Evolutionary conservation across 768 basidiomycete genomes (phyloP).

Genomic region (Leucosporidium yakuticum): DNA sequence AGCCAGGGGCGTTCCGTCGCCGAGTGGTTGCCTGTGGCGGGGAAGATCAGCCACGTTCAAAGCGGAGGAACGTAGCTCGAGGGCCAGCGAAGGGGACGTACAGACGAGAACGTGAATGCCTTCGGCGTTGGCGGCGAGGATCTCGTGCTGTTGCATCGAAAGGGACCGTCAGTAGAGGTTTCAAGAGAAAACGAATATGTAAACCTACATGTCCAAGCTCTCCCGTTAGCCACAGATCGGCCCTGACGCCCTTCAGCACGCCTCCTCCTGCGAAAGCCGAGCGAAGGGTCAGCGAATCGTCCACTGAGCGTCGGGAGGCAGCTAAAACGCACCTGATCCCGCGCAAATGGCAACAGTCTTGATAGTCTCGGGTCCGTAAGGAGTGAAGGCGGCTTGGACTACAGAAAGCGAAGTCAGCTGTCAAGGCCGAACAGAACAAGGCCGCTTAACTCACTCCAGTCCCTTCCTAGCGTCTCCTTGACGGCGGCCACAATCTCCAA

Average conservation of each 20-base stretch:
- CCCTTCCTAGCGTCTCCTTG: conserved; percentile 60
- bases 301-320: no score
- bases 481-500: conserved; percentile 59
- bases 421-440: neutral
- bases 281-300: neutral
- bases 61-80: no score
- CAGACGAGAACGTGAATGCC: conserved; percentile 71
- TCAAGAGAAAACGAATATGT: conserved; percentile 1
- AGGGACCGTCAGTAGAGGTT: neutral
- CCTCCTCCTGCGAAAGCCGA: conserved; percentile 45
- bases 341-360: conserved; percentile 79
- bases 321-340: conserved; percentile 59
- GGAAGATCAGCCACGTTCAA: neutral
- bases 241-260: conserved; percentile 57
- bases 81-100: neutral
- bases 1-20: conserved; percentile 95
- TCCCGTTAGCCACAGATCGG: conserved; percentile 86
- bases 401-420: neutral
- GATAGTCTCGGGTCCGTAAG: conserved; percentile 34
- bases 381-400: conserved; percentile 31
- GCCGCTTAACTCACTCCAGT: conserved; percentile 52
- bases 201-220: conserved; percentile 75
- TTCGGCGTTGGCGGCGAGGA: conserved; percentile 68
- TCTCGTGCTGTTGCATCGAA: conserved; percentile 61
- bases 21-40: conserved; percentile 52